Base-by-base conservation (phyloP, 2,329 filamentous ascomycete genomes). In the Colletotrichum spaethianum region DNA sequence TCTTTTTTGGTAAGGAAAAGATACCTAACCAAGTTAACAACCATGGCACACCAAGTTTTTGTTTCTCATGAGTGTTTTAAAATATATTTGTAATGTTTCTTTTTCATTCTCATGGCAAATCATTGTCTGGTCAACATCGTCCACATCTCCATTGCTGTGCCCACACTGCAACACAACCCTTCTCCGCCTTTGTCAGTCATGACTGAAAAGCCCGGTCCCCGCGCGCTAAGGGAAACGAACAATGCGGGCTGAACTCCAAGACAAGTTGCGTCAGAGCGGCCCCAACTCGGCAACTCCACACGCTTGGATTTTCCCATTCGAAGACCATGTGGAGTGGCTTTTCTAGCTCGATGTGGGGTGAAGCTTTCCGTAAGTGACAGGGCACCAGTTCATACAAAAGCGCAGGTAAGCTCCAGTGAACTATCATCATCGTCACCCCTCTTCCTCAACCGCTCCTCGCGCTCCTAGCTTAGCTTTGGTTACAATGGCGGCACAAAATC, bases 281-380 rank as follows among this genome's bases (percentile, higher is more conserved):
- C 40, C 56, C 40, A 61, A 36, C 38, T 28, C 33, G 28, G 33
- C n/a, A 28, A 33, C 31, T 50, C 59, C 44, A 38, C 59, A 36
- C 18, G 31, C 18, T 31, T 53, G 46, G 42, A 44, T 64, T n/a
- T 42, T 31, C 8, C 38, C 52, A 16, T 5, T 36, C 40, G 14
- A 40, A 20, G 46, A 20, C 33, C 40, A 26, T 61, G 62, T 57
- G 50, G 68, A 67, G 68, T 62, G 62, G 46, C n/a, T 38, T 23
- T 53, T 31, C 60, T n/a, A 33, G 65, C 57, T 62, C 56, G 23
- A 67, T 50, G 68, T 71, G 68, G 68, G 63, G 57, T 67, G 64
- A 59, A 50, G 40, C 50, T 69, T 57, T 40, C 44, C 60, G 16
- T 46, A 50, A 31, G 16, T 16, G 31, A 57, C 36, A 62, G 50